Conservation (phyloP, 169 alveolate genomes). For the Cryptosporidium baileyi region DNA sequence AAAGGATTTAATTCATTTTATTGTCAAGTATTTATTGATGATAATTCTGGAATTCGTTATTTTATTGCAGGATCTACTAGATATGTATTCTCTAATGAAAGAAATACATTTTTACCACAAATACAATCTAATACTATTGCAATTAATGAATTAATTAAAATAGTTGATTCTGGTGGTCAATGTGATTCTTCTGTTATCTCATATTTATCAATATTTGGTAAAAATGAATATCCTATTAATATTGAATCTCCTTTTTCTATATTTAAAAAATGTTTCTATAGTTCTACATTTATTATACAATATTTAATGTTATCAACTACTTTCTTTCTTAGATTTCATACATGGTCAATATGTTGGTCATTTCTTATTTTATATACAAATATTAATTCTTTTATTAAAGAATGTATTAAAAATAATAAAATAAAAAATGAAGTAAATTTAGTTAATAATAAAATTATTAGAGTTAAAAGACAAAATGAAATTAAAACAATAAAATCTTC, state of each 20-base stretch:
- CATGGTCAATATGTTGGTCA: constrained; percentile 55
- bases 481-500: background rate
- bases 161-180: constrained; percentile 16
- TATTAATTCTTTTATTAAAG: background rate
- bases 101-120: constrained; percentile 20
- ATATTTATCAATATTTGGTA: constrained; percentile 30
- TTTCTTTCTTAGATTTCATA: constrained; percentile 11
- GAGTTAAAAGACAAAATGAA: background rate
- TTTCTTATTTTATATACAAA: constrained; percentile 22
- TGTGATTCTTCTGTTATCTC: background rate
- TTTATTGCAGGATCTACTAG: constrained; percentile 29
- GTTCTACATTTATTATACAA: constrained; percentile 21
- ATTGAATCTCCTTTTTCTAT: background rate
- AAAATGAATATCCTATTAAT: background rate
- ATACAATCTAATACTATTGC: constrained; percentile 1
- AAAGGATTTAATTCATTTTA: background rate
- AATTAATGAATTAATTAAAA: background rate
- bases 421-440: background rate
- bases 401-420: background rate
- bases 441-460: background rate
- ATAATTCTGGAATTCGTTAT: constrained; percentile 22
- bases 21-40: constrained; percentile 6
- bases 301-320: constrained; percentile 54
- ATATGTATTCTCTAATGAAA: constrained; percentile 27
- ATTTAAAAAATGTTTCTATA: background rate